These are phyloP conservation scores for Plasmodium gaboni DNA, from an alignment of 169 alveolate species.

Conservation along the genomic window DNA sequence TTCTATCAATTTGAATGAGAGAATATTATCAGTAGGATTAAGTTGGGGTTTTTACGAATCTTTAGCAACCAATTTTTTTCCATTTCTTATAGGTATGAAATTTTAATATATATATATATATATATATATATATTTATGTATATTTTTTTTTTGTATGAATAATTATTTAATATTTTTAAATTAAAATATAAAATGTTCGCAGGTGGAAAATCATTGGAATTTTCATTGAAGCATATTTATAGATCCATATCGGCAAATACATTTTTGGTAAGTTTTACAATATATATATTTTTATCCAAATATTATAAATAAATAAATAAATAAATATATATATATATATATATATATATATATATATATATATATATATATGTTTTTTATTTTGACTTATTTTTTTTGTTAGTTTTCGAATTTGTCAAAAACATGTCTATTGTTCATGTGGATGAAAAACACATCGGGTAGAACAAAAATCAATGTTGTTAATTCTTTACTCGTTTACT, in stretches of 20 bases:
- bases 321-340: background rate
- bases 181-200: background rate
- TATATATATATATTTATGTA: background rate
- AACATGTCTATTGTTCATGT: slow-evolving; percentile 44
- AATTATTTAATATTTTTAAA: background rate
- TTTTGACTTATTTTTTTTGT: background rate
- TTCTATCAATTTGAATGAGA: slow-evolving; percentile 37
- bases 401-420: slow-evolving; percentile 51
- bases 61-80: slow-evolving; percentile 63
- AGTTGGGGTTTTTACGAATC: slow-evolving; percentile 75
- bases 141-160: background rate
- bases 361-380: too few species aligned
- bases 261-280: slow-evolving; percentile 36
- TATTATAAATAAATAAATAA: background rate
- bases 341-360: too few species aligned
- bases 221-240: slow-evolving; percentile 58
- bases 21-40: slow-evolving; percentile 63
- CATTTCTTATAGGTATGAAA: slow-evolving; percentile 41
- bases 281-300: background rate
- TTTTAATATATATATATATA: background rate
- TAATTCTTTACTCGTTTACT: slow-evolving; percentile 33
- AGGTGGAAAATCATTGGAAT: slow-evolving; percentile 69
- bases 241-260: slow-evolving; percentile 73
- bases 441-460: slow-evolving; percentile 20
- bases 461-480: slow-evolving; percentile 43